A percentile compares a stretch with the other conserved stretches of the same genome.
Conservation (phyloP, 139 green algal species). For the Raphidocelis subcapitata region DNA sequence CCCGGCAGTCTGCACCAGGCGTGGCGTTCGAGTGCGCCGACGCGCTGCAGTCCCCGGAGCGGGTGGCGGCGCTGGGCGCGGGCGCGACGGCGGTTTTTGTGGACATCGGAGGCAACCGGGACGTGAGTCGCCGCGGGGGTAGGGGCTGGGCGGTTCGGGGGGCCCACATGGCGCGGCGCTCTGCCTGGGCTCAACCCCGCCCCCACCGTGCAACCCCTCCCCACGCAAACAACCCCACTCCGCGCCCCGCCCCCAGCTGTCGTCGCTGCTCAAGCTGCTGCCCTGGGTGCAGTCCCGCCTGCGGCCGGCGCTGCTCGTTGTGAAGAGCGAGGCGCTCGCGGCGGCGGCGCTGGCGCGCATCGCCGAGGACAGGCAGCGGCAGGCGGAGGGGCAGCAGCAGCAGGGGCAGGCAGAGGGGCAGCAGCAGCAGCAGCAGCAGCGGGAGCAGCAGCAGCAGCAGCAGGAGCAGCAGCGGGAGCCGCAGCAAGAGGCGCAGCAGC, state of each 20-base stretch:
- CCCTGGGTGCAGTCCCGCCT: constrained; percentile 11
- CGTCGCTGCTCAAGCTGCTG: constrained; percentile 18
- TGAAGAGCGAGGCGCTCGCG: constrained; percentile 33
- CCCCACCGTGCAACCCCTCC: too few relatives aligned
- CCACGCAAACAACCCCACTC: too few relatives aligned
- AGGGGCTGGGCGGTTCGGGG: too few relatives aligned
- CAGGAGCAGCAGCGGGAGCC: not conserved
- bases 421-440: constrained; percentile 11
- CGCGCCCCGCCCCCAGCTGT: too few relatives aligned
- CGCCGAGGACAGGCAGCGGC: not conserved
- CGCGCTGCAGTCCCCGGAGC: too few relatives aligned
- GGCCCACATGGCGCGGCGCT: too few relatives aligned
- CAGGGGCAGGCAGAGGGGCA: not conserved
- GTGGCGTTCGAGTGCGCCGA: too few relatives aligned
- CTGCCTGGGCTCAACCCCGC: too few relatives aligned
- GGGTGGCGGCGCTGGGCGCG: not conserved
- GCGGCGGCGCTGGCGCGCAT: not conserved
- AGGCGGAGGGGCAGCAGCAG: not conserved
- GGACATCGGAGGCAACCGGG: constrained; percentile 38
- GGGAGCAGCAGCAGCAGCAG: not conserved
- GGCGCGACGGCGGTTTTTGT: constrained; percentile 24
- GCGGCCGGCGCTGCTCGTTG: constrained; percentile 19
- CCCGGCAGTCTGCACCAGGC: too few relatives aligned
- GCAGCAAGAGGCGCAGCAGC: not conserved
- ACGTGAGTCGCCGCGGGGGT: too few relatives aligned